Conservation (phyloP, 352 stramenopile species). For the Phytophthora sojae region DNA sequence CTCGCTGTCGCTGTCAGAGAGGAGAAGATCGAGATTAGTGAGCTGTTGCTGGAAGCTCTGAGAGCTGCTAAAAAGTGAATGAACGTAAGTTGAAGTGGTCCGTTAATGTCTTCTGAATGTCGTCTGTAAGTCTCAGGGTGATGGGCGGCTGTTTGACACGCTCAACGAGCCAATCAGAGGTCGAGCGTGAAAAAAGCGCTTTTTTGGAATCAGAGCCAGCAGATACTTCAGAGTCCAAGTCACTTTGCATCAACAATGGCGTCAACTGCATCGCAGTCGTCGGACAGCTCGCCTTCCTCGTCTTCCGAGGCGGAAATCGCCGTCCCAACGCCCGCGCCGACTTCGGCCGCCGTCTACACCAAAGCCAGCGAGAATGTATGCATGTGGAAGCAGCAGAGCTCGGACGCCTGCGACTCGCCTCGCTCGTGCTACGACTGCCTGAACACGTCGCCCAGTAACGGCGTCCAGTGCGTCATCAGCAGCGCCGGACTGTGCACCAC, state of each 20-base stretch:
- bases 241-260: background rate
- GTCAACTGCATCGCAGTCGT: background rate
- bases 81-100: no score
- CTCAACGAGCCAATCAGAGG: slow-evolving; percentile 1
- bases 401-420: slow-evolving; percentile 36
- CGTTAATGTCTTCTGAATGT: background rate
- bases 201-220: background rate
- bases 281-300: background rate
- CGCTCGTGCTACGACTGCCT: slow-evolving; percentile 51
- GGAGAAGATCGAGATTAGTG: no score
- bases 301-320: background rate
- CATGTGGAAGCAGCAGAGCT: slow-evolving; percentile 39
- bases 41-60: no score
- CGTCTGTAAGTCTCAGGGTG: background rate
- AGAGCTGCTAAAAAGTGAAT: no score
- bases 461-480: slow-evolving; percentile 38
- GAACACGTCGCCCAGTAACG: slow-evolving; percentile 30
- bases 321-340: slow-evolving; percentile 11
- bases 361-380: slow-evolving; percentile 43
- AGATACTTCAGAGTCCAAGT: slow-evolving; percentile 1
- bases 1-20: no score
- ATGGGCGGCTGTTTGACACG: background rate
- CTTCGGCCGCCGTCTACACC: slow-evolving; percentile 11
- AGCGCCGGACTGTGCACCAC: slow-evolving; percentile 38
- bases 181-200: background rate